Percentiles rank a stretch among this genome's conserved stretches.
These are phyloP conservation scores for Coemansia sp. DNA, from an alignment of 192 early-diverging fungal species.

Conservation along the genomic window DNA sequence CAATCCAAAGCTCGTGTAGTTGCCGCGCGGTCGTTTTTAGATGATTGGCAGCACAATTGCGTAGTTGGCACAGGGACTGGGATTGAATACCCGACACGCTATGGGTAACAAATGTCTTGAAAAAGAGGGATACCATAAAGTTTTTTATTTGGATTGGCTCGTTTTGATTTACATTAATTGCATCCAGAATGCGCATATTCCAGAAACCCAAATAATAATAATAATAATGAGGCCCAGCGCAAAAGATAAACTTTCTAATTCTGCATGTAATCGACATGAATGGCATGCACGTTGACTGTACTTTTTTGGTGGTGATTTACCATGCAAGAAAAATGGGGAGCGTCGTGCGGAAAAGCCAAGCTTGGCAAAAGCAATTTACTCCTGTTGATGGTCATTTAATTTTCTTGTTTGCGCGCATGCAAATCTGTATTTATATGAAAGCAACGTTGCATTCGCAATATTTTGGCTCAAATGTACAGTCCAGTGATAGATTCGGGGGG, in stretches of 20 bases:
- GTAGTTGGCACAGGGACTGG: too few relatives aligned
- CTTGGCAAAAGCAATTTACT: background rate
- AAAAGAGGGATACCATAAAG: background rate
- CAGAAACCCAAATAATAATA: background rate
- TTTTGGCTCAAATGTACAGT: too few relatives aligned
- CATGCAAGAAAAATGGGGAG: background rate
- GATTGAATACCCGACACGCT: too few relatives aligned
- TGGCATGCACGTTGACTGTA: too few relatives aligned
- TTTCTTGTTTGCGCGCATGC: background rate
- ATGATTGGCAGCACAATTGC: too few relatives aligned
- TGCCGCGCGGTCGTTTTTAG: too few relatives aligned
- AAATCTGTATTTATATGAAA: background rate
- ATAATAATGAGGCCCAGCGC: background rate
- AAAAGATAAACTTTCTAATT: background rate
- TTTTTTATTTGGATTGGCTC: background rate
- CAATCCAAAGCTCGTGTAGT: too few relatives aligned
- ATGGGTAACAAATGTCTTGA: background rate
- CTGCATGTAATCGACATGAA: background rate
- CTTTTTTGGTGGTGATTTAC: background rate
- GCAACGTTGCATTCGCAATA: background rate
- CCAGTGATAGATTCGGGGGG: background rate
- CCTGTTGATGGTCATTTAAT: background rate
- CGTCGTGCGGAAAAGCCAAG: too few relatives aligned
- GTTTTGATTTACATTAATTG: conserved; percentile 1
- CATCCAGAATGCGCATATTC: background rate